These are phyloP conservation scores for Berkeleyomyces rouxiae DNA, from an alignment of 2,329 filamentous ascomycete genomes.

Conservation along the genomic window DNA sequence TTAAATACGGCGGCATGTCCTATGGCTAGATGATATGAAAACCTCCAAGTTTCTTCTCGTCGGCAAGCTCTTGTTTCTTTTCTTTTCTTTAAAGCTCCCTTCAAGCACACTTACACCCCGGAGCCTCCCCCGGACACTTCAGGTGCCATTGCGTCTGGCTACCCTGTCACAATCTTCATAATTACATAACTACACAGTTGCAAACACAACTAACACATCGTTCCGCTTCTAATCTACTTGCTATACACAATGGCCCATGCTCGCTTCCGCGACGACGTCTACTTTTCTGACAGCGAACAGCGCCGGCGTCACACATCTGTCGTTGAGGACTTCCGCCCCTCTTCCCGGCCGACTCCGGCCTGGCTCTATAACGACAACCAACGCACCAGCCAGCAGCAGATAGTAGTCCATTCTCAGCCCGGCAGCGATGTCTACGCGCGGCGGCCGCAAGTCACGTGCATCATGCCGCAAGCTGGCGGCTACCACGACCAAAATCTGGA, in stretches of 20 bases:
- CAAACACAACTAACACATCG: not conserved
- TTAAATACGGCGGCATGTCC: not conserved
- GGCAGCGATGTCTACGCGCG: not conserved
- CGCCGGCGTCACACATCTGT: not conserved
- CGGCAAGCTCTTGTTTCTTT: not conserved
- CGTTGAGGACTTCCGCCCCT: not conserved
- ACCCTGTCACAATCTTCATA: no score
- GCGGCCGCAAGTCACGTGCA: not conserved
- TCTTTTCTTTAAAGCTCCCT: no score
- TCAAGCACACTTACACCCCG: no score
- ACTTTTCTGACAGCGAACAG: not conserved
- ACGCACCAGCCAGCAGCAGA: not conserved
- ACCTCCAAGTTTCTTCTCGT: not conserved
- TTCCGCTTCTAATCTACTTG: not conserved
- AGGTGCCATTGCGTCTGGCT: no score
- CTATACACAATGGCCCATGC: not conserved
- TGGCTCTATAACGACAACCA: not conserved
- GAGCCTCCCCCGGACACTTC: no score
- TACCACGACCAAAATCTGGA: not conserved
- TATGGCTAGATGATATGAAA: no score
- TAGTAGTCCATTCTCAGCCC: not conserved
- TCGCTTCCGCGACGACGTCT: not conserved
- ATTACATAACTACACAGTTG: no score
- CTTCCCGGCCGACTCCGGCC: not conserved
- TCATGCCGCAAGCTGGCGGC: not conserved